Evolutionary conservation across 306 rosid species (phyloP).

Genomic region (Quillaja saponaria): DNA sequence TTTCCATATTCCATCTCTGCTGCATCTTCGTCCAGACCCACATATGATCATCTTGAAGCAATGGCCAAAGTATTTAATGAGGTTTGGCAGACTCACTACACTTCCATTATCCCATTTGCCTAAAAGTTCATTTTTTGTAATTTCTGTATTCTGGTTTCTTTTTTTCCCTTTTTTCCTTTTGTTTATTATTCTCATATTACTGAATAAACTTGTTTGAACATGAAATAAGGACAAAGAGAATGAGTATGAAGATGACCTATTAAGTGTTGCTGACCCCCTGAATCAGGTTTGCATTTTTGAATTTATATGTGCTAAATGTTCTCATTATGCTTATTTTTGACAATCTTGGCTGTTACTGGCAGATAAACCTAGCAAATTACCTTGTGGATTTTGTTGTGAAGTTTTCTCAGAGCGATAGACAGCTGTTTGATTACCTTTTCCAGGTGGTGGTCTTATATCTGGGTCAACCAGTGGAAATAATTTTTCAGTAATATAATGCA

Average conservation of each 20-base stretch:
- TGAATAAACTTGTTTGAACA: conserved; percentile 31
- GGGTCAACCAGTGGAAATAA: conserved; percentile 5
- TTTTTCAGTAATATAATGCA: neutral
- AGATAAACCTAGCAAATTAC: conserved; percentile 76
- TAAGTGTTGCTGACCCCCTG: conserved; percentile 77
- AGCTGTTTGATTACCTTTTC: conserved; percentile 58
- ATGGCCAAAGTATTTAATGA: conserved; percentile 77
- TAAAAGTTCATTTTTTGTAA: conserved; percentile 6
- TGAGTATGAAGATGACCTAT: conserved; percentile 70
- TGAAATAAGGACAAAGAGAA: conserved; percentile 69
- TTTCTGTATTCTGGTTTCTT: conserved; percentile 13
- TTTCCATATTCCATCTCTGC: conserved; percentile 53
- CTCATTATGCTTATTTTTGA: neutral
- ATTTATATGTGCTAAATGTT: neutral
- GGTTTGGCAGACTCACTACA: conserved; percentile 48
- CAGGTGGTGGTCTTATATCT: conserved; percentile 48
- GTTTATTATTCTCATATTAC: conserved; percentile 13
- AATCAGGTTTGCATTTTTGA: conserved; percentile 56
- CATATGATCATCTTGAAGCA: conserved; percentile 76
- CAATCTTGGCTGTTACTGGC: conserved; percentile 26
- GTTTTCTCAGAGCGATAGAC: conserved; percentile 62
- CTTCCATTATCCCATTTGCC: neutral
- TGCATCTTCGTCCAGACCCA: conserved; percentile 54
- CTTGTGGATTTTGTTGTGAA: conserved; percentile 65
- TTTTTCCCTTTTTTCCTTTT: neutral